Percentiles rank a stretch among this genome's conserved stretches.
Conservation (phyloP, 768 basidiomycete genomes). For the Kwoniella botswanensis region DNA sequence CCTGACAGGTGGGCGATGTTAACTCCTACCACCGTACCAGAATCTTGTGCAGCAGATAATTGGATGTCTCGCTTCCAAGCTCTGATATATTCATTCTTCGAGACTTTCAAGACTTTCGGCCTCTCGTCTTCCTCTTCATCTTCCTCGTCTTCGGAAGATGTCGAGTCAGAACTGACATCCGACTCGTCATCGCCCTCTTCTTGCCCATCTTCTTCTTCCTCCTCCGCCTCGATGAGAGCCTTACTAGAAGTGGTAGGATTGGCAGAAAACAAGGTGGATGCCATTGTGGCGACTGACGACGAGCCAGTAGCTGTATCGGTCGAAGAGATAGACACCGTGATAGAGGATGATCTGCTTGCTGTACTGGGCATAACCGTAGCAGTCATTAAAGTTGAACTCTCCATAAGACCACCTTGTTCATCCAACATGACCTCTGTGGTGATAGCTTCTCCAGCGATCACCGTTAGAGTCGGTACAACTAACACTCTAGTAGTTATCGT, state of each 20-base stretch:
- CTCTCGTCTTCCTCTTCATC: slow-evolving; percentile 15
- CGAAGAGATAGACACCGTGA: neutral
- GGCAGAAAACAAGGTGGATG: neutral
- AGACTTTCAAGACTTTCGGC: neutral
- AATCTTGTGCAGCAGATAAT: neutral
- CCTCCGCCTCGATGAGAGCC: neutral
- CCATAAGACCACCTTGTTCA: slow-evolving; percentile 11
- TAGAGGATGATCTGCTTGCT: neutral
- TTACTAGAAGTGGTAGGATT: neutral
- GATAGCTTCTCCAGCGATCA: slow-evolving; percentile 9
- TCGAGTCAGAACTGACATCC: neutral
- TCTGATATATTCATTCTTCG: slow-evolving; percentile 1
- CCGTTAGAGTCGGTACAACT: slow-evolving; percentile 7
- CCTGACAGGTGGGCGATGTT: slow-evolving; percentile 2
- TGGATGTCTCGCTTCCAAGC: slow-evolving; percentile 5
- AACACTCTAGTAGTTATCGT: slow-evolving; percentile 1
- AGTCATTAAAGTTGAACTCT: neutral
- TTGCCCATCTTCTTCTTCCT: slow-evolving; percentile 1
- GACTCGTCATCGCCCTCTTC: slow-evolving; percentile 9
- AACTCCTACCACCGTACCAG: slow-evolving; percentile 1
- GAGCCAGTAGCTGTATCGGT: neutral
- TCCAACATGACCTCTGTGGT: slow-evolving; percentile 6
- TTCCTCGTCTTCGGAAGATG: neutral
- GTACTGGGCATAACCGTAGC: neutral
- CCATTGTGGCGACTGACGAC: neutral